Conservation (phyloP, 805 yeast species). For the Blastobotrys chiropterorum region DNA sequence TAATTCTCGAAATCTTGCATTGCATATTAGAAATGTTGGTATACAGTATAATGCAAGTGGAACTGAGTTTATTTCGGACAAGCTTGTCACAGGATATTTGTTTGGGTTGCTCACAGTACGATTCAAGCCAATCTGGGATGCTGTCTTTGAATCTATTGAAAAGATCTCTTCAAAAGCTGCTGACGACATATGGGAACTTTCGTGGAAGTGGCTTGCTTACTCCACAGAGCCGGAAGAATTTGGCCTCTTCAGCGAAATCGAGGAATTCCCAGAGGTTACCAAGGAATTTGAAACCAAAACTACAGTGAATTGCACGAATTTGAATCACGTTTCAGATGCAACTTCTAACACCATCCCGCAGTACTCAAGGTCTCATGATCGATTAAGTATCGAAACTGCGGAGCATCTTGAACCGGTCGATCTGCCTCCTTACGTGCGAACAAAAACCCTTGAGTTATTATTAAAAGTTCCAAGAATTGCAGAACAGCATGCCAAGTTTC, state of each 20-base stretch:
- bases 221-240: constrained; percentile 21
- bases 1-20: constrained; percentile 66
- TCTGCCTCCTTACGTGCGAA: constrained; percentile 44
- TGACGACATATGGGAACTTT: constrained; percentile 50
- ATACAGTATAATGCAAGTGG: constrained; percentile 35
- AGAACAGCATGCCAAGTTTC: constrained; percentile 50
- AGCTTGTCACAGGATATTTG: constrained; percentile 42
- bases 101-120: constrained; percentile 69
- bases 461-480: constrained; percentile 57
- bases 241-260: neutral
- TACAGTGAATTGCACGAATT: constrained; percentile 11
- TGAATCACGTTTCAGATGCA: constrained; percentile 7
- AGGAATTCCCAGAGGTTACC: constrained; percentile 14
- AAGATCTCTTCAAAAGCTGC: constrained; percentile 37
- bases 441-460: constrained; percentile 54
- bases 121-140: constrained; percentile 84
- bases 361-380: neutral
- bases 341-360: neutral
- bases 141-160: constrained; percentile 57
- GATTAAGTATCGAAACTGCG: neutral
- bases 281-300: constrained; percentile 8
- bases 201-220: constrained; percentile 28
- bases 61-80: constrained; percentile 19
- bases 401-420: constrained; percentile 6
- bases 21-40: constrained; percentile 59